Evolutionary conservation across 441 rosid genomes (phyloP), one percentile per base, ranked within the genome.

Genomic region (Adansonia grandidieri): DNA sequence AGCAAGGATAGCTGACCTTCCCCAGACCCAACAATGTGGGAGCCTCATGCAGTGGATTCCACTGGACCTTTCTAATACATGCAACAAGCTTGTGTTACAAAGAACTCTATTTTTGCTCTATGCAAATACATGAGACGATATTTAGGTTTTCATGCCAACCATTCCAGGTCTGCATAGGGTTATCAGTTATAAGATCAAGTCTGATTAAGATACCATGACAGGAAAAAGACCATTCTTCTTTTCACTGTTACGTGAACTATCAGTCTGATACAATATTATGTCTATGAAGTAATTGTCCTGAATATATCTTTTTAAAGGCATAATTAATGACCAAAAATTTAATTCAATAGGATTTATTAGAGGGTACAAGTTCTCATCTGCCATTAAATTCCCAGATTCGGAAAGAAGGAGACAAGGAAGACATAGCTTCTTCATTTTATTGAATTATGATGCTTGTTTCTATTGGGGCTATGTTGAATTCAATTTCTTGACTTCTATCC

Each of bases 91-190:
- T 71, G 47, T 71, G 8, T 71, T 14, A 7, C 20, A 67, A 67
- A 44, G 53, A 44, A 17, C 53, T 19, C 28, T 17, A 15, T 15
- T 51, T 71, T 70, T 50, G 15, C 42, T 70, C 14, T 71, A 71
- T 71, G 74, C 58, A 70, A 13, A 58, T 50, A 48, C 42, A 3
- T 24, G 74, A 48, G 54, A 14, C 22, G 2, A 50, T 66, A 66
- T 66, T 13, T 47, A 19, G 57, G 73, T 69, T 47, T 22, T 4
- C 32, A 10, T 17, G 11, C 32, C 32, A 28, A 28, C 32, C 32
- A 42, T 54, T 56, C 11, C 9, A 72, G 64, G 17, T 11, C 47
- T n/a, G 51, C 64, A 9, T 54, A 15, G 50, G 62, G 17, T 56
- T 57, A 17, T 56, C 17, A 37, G 22, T 56, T 37, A 32, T 72